A percentile compares a stretch with the other conserved stretches of the same genome.
Evolutionary conservation across 805 yeast species (phyloP).

Genomic region (Candida broadrunensis): DNA sequence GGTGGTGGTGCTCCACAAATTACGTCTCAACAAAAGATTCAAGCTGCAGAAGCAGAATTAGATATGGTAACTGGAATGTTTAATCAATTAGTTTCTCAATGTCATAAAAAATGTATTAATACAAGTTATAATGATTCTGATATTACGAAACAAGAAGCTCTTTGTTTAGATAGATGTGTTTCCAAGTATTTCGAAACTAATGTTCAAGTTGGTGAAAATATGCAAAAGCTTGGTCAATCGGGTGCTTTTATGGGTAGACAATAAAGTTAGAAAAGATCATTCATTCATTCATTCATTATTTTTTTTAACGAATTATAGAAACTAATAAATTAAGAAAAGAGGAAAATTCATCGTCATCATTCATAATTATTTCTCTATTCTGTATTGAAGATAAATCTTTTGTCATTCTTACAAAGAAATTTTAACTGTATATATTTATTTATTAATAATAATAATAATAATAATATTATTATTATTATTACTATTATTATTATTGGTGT

Average conservation of each 20-base stretch:
- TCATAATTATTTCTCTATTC: no score
- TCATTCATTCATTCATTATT: no score
- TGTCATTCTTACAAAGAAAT: no score
- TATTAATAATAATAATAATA: no score
- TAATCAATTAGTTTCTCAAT: slow-evolving; percentile 84
- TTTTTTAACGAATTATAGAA: no score
- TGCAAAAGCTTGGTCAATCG: slow-evolving; percentile 46
- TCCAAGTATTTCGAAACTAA: slow-evolving; percentile 92
- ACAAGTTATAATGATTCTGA: slow-evolving; percentile 67
- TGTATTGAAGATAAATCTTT: no score
- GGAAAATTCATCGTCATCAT: no score
- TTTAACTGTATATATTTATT: no score
- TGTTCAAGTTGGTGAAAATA: slow-evolving; percentile 85
- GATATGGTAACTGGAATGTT: slow-evolving; percentile 98
- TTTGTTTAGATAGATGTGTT: slow-evolving; percentile 94
- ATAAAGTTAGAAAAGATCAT: slow-evolving; percentile 8
- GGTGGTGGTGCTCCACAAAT: slow-evolving; percentile 74
- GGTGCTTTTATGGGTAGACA: slow-evolving; percentile 47
- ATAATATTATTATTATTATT: no score
- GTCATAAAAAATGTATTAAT: slow-evolving; percentile 82
- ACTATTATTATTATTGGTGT: no score
- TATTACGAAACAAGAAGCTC: slow-evolving; percentile 72
- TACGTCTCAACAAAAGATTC: slow-evolving; percentile 70
- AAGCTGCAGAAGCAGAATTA: slow-evolving; percentile 94
- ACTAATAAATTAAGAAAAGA: no score